These are phyloP conservation scores for Nidularia sp. DNA, from an alignment of 768 basidiomycete species.

Conservation along the genomic window DNA sequence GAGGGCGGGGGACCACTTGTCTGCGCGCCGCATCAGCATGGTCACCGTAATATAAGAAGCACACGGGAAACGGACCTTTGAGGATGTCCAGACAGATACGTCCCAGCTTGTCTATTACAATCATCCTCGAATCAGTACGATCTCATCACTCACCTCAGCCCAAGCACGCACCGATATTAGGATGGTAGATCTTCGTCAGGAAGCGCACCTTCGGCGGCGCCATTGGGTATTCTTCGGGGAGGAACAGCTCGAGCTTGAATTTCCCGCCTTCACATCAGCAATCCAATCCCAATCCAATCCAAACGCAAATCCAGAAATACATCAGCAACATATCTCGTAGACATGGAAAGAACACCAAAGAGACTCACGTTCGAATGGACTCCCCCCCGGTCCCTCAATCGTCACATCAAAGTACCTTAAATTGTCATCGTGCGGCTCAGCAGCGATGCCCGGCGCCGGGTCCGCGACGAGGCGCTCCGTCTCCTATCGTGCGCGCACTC, in stretches of 20 bases:
- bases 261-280: background rate
- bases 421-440: constrained; percentile 94
- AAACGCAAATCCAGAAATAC: background rate
- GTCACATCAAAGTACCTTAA: constrained; percentile 98
- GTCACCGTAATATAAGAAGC: too few species aligned
- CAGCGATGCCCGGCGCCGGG: constrained; percentile 97
- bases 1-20: constrained; percentile 99
- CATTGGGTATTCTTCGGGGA: constrained; percentile 99
- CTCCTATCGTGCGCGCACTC: constrained; percentile 51
- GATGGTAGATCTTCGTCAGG: constrained; percentile 97
- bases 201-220: constrained; percentile 97
- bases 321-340: background rate
- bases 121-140: too few species aligned
- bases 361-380: constrained; percentile 77
- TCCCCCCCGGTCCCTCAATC: constrained; percentile 91
- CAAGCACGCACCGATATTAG: constrained; percentile 84
- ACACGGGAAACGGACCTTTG: constrained; percentile 59
- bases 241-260: constrained; percentile 86
- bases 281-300: background rate
- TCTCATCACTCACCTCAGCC: background rate
- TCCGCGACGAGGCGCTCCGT: constrained; percentile 95
- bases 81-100: constrained; percentile 98
- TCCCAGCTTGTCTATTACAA: constrained; percentile 86
- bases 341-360: constrained; percentile 1
- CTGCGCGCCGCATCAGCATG: constrained; percentile 29